phyloP scores from a whole-genome alignment of 2,329 filamentous ascomycete species.

The Alternaria metachromatica region DNA sequence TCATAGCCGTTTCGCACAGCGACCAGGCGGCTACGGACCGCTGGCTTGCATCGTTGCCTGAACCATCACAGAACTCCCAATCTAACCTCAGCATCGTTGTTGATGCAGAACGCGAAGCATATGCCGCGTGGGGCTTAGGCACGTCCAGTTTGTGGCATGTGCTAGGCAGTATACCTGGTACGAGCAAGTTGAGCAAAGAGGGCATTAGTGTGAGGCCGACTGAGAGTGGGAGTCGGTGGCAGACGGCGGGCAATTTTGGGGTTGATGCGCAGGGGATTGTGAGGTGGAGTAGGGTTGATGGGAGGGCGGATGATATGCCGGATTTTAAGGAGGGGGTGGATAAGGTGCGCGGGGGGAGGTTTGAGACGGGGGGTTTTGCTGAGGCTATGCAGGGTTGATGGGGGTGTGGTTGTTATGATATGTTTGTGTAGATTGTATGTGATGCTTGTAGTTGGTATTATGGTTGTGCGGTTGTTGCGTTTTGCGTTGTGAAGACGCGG shows the following conservation, averaged over 20 bases:
- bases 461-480: background rate
- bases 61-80: conserved; percentile 48
- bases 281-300: conserved; percentile 58
- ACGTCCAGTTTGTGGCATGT: conserved; percentile 68
- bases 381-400: background rate
- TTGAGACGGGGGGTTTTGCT: background rate
- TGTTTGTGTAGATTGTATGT: background rate
- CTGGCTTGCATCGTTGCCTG: conserved; percentile 41
- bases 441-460: background rate
- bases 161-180: conserved; percentile 63
- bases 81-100: conserved; percentile 65
- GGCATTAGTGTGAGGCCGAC: conserved; percentile 71
- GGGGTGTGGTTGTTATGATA: background rate
- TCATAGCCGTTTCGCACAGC: conserved; percentile 47
- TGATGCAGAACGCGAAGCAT: conserved; percentile 66
- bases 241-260: conserved; percentile 70
- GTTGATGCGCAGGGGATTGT: conserved; percentile 62
- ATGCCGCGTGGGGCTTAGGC: conserved; percentile 71
- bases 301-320: conserved; percentile 60
- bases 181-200: conserved; percentile 65
- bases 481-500: background rate
- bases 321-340: conserved; percentile 59
- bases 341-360: conserved; percentile 11
- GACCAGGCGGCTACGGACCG: conserved; percentile 38
- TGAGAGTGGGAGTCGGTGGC: conserved; percentile 72